Evolutionary conservation across 2,329 filamentous ascomycete species (phyloP).

Genomic region (Diaporthe sp.): DNA sequence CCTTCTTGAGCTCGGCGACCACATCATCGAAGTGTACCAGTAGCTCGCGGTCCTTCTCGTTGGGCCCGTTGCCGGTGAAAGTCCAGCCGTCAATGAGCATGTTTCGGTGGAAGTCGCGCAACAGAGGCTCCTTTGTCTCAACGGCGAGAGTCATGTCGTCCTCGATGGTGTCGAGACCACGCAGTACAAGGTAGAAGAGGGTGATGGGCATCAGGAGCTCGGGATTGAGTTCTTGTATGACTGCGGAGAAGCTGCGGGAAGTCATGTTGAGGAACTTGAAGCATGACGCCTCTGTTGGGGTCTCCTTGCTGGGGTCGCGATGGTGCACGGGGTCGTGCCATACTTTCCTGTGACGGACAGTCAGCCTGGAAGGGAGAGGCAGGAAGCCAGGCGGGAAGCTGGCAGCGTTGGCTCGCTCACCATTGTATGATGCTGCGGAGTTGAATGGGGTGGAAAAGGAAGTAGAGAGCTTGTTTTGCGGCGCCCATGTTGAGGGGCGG

Average conservation of each 20-base stretch:
- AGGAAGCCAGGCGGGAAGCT: slow-evolving; percentile 30
- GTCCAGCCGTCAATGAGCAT: slow-evolving; percentile 91
- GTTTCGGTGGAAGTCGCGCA: slow-evolving; percentile 84
- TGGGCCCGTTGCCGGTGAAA: slow-evolving; percentile 85
- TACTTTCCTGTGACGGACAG: slow-evolving; percentile 77
- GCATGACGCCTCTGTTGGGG: slow-evolving; percentile 81
- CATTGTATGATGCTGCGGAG: slow-evolving; percentile 90
- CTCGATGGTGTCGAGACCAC: slow-evolving; percentile 97
- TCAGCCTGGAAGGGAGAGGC: slow-evolving; percentile 38
- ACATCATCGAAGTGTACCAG: slow-evolving; percentile 93
- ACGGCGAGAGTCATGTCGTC: slow-evolving; percentile 95
- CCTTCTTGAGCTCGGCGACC: slow-evolving; percentile 86
- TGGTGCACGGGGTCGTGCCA: slow-evolving; percentile 96
- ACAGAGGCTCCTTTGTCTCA: slow-evolving; percentile 84
- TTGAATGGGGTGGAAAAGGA: slow-evolving; percentile 80
- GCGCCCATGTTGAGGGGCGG: slow-evolving; percentile 64
- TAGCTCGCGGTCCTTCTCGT: slow-evolving; percentile 95
- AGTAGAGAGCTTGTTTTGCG: slow-evolving; percentile 73
- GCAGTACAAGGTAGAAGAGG: slow-evolving; percentile 93
- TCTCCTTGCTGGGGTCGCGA: slow-evolving; percentile 83
- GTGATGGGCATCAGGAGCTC: slow-evolving; percentile 90
- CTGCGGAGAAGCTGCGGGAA: slow-evolving; percentile 91
- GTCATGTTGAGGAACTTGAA: slow-evolving; percentile 89
- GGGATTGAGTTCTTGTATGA: slow-evolving; percentile 95
- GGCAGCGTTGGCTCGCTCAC: slow-evolving; percentile 60